Base-by-base conservation (phyloP, 148 eudicot species). In the Rhododendron vialii region DNA sequence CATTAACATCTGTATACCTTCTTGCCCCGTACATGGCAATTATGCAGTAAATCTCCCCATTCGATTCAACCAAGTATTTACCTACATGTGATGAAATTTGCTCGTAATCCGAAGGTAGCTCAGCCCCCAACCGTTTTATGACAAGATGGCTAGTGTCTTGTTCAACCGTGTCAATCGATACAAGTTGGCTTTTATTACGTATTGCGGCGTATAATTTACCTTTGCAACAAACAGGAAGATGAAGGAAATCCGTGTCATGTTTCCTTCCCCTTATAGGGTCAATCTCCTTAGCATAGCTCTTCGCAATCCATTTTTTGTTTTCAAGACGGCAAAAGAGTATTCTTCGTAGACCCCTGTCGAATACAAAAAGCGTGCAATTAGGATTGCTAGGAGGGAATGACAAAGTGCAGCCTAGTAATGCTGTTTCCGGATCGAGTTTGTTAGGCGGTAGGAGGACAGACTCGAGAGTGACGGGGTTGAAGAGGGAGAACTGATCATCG, bases 401-500 rank as follows among this genome's bases (percentile, higher is more conserved):
- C 57, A 80, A 47, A 81, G 10, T 51, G 41, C 83, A 50, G 61
- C 0, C 36, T 12, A 12, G 30, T 22, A 81, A 30, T n/a, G 4
- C 0, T 1, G 24, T 50, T 30, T 51, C 2, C 2, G 57, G 15
- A 17, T 51, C 14, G 69, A 51, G 20, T 20, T 53, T 28, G 18
- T 55, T 17, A 12, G 83, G 83, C 33, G 83, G 83, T 26, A 81
- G 65, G n/a, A 17, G 18, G 35, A 50, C 30, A 35, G 67, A 50
- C 83, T 81, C 47, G 2, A 81, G 57, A n/a, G 83, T 81, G 24
- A 81, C 65, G 57, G 65, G 65, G 38, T 81, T 81, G 43, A 18
- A 53, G 30, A 81, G 65, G 57, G 18, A 81, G 35, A 81, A 24
- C 67, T 50, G 65, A 51, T 51, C 47, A 0, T 81, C 1, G 17